Conservation (phyloP, 768 basidiomycete species). For the Tricholoma flavovirens region DNA sequence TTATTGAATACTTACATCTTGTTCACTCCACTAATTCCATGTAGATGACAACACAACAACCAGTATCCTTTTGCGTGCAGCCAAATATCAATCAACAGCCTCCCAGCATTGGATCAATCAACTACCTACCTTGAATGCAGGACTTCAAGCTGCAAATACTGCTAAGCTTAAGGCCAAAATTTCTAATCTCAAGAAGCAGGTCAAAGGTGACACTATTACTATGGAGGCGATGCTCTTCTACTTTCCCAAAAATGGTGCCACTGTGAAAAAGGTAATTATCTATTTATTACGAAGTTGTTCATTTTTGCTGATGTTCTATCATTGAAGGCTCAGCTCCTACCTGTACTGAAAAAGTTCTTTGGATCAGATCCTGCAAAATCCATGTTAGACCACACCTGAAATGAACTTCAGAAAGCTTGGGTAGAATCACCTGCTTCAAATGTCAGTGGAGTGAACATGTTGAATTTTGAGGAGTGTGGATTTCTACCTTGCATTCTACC, state of each 20-base stretch:
- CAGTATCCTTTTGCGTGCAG: constrained; percentile 2
- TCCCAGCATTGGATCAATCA: constrained; percentile 2
- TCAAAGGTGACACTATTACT: no score
- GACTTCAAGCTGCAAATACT: constrained; percentile 1
- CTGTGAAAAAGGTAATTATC: background rate
- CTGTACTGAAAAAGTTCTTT: background rate
- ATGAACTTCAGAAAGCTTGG: background rate
- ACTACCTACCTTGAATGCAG: background rate
- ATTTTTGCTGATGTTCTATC: background rate
- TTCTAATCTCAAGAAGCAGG: background rate
- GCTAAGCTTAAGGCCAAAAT: constrained; percentile 1
- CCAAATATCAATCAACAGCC: constrained; percentile 1
- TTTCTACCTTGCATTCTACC: background rate
- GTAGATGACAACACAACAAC: background rate
- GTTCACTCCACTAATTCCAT: background rate
- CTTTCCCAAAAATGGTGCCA: background rate
- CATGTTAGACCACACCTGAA: background rate
- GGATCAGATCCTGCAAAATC: no score
- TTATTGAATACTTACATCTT: background rate
- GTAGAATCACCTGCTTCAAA: background rate
- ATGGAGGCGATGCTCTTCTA: no score
- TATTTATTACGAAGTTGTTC: background rate
- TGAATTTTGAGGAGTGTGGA: constrained; percentile 2
- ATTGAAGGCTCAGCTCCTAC: background rate
- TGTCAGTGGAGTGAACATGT: background rate